These are phyloP conservation scores for Cyberlindnera misumaiensis DNA, from an alignment of 805 yeast species.

Conservation along the genomic window DNA sequence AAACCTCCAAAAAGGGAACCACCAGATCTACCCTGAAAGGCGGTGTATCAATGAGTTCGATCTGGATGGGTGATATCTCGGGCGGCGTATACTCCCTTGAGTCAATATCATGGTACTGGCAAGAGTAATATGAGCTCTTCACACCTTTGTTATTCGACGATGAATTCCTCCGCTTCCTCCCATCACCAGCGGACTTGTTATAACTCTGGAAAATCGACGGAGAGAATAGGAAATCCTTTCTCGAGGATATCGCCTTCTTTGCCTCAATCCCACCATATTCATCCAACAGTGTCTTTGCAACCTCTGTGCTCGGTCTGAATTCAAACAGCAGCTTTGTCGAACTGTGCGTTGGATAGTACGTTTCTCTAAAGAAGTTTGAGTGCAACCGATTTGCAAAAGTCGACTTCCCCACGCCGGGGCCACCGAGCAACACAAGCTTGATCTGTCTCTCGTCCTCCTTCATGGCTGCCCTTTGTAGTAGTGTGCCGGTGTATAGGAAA, in stretches of 20 bases:
- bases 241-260: constrained; percentile 26
- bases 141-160: constrained; percentile 9
- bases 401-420: constrained; percentile 53
- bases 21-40: constrained; percentile 58
- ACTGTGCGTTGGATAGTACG: constrained; percentile 67
- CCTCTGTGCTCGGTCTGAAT: constrained; percentile 36
- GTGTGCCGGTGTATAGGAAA: too few relatives aligned
- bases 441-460: constrained; percentile 32
- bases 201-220: constrained; percentile 33
- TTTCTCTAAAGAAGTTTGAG: constrained; percentile 48
- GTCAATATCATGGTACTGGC: constrained; percentile 8
- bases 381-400: constrained; percentile 45
- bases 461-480: too few relatives aligned
- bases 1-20: constrained; percentile 72
- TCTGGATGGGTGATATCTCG: constrained; percentile 47
- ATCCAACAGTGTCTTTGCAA: constrained; percentile 40
- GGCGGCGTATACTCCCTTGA: constrained; percentile 36
- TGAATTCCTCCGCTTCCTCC: constrained; percentile 11
- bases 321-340: constrained; percentile 54
- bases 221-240: constrained; percentile 26
- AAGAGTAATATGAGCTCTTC: constrained; percentile 16
- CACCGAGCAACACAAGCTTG: constrained; percentile 57
- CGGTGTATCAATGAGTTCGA: constrained; percentile 72
- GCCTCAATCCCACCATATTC: constrained; percentile 38
- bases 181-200: constrained; percentile 5